Evolutionary conservation across 2,329 filamentous ascomycete genomes (phyloP).

Genomic region (Fusarium cicatricum): DNA sequence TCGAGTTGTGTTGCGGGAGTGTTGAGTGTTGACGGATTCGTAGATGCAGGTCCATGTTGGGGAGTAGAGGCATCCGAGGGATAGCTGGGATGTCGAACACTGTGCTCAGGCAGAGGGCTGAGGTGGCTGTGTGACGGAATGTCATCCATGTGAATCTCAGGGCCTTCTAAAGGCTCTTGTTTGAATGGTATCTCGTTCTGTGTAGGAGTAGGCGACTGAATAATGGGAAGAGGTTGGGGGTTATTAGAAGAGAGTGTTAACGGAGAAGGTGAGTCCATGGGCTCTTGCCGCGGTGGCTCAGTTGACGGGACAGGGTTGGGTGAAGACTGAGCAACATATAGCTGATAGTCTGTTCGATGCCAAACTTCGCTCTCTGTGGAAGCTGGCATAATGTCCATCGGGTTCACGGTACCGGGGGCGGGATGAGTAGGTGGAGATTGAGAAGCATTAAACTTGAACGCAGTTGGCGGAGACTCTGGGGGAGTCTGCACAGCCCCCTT

Average conservation of each 20-base stretch:
- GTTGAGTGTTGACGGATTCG: constrained; percentile 52
- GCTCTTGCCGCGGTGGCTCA: constrained; percentile 24
- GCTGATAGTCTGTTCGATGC: constrained; percentile 49
- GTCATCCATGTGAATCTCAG: constrained; percentile 38
- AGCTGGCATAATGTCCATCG: constrained; percentile 62
- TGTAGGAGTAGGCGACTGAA: constrained; percentile 42
- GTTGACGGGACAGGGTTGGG: constrained; percentile 24
- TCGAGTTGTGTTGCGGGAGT: constrained; percentile 58
- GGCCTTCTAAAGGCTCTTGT: constrained; percentile 29
- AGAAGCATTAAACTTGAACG: constrained; percentile 37
- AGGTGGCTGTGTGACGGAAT: constrained; percentile 39
- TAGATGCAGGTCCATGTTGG: constrained; percentile 49
- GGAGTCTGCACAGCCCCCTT: constrained; percentile 36
- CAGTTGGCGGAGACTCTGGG: constrained; percentile 39
- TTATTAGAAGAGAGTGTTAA: constrained; percentile 35
- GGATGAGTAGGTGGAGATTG: constrained; percentile 46
- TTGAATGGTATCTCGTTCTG: constrained; percentile 30
- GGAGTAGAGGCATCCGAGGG: constrained; percentile 55
- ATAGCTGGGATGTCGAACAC: constrained; percentile 45
- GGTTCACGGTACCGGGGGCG: constrained; percentile 59
- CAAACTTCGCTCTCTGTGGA: constrained; percentile 50
- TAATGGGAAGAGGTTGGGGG: constrained; percentile 35
- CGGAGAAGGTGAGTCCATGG: constrained; percentile 40
- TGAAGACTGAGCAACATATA: constrained; percentile 43
- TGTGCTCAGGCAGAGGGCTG: constrained; percentile 36